Evolutionary conservation across 176 grass and related monocot genomes (phyloP), one percentile per base, ranked within the genome.

Genomic region (Cenchrus fungigraminus): DNA sequence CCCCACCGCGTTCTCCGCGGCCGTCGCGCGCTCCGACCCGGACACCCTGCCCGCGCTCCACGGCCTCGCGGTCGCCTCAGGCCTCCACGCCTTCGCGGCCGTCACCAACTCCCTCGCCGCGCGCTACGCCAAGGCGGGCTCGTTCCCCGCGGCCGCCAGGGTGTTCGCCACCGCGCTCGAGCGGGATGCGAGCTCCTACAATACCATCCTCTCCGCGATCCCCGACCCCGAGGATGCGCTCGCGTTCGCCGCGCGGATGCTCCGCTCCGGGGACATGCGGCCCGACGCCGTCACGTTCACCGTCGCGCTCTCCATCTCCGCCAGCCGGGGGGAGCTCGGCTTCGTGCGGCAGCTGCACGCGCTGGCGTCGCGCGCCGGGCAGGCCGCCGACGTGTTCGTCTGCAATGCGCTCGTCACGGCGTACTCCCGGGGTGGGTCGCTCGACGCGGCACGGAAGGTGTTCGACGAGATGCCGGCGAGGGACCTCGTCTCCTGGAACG

Each of bases 401-500:
- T 73, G 87, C 28, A 98, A 98, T 20, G 89, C 89, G 20, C 91
- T 95, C 46, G 78, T 98, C 73, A 95, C 89, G 44, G 88, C 90
- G 7, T 98, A 98, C 81, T 77, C 91, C 4, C 78, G 91, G 12
- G 68, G 65, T 6, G 87, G 72, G 5, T 90, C 76, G 68, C 32
- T 85, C 12, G 37, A 58, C 13, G 87, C 87, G 14, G 93, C 96
- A 2, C 59, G 78, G 19, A 87, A 49, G 57, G 74, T 89, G 73
- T 98, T 95, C 73, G 91, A 90, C 42, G 96, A 94, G 87, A 94
- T 94, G 91, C 57, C 80, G 5, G 8, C 78, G 6, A 47, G 80
- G 80, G 93, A 95, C 87, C 53, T 76, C 17, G 89, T 95, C 20
- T 94, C 96, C 71, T 98, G 93, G 91, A 98, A 98, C 83, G 91